Base-by-base conservation (phyloP, 2,329 filamentous ascomycete species). In the Talaromyces rugulosus region DNA sequence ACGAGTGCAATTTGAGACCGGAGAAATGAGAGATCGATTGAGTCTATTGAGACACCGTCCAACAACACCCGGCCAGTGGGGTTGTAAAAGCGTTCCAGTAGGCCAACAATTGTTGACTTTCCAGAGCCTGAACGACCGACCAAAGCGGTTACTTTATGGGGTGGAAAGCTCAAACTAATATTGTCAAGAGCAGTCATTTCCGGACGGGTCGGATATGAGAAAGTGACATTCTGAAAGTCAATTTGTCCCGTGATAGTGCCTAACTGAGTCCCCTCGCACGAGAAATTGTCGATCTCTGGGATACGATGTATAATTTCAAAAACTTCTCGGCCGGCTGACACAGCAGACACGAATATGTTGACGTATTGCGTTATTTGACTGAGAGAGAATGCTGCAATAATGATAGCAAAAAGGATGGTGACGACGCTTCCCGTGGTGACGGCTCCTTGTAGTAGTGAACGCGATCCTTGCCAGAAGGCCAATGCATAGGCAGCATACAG, bases 401-500 rank as follows among this genome's bases (percentile, higher is more conserved):
- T 64, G 40, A 76, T 69, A 57, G 76, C 76, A 14, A 76, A 76
- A 0, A 76, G 74, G 2, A 74, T 76, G 42, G 74, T 76, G 0
- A 69, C 70, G 14, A 73, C 65, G 33, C 74, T 74, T 3, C 75
- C 74, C 5, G 72, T 72, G 8, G 61, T 61, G 11, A 61, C 59
- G n/a, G 66, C 60, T 30, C 51, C 58, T 4, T 63, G 33, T 12
- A 34, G 33, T 34, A 34, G 60, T 5, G 62, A 56, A 0, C 76
- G 77, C 1, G 77, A 78, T 11, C 87, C 86, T 69, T 87, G 82
- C 84, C 85, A 89, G 68, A 87, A 89, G 0, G 86, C 84, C 8
- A 89, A 76, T 0, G 84, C 85, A 69, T 88, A 88, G 5, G 84
- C 84, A 1, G 85, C 81, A 66, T 87, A 88, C 11, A 85, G 83